A percentile compares a stretch with the other conserved stretches of the same genome.
These are phyloP conservation scores for Penicillium argentinense DNA, from an alignment of 495 filamentous ascomycete species.

Conservation along the genomic window DNA sequence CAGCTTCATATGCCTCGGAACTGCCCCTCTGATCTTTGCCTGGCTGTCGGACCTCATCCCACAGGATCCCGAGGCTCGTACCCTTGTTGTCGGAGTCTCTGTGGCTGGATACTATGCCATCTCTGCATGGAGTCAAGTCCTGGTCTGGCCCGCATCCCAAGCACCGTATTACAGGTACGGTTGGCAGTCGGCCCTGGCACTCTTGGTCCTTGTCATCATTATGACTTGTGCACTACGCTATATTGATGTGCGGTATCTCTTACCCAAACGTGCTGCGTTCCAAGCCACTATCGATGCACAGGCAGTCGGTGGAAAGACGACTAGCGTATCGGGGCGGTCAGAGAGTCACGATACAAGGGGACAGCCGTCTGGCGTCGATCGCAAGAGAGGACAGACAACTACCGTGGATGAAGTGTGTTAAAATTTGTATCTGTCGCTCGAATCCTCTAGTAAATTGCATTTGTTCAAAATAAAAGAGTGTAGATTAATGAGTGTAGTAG, in stretches of 20 bases:
- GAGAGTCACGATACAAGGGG: background rate
- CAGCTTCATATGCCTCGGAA: conserved; percentile 26
- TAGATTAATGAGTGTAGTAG: conserved; percentile 1
- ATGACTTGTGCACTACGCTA: conserved; percentile 28
- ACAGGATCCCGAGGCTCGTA: conserved; percentile 30
- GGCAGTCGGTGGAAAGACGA: conserved; percentile 12
- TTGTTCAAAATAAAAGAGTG: background rate
- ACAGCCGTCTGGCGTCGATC: background rate
- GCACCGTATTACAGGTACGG: conserved; percentile 33
- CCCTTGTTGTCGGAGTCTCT: conserved; percentile 29
- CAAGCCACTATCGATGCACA: conserved; percentile 17
- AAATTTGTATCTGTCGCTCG: background rate
- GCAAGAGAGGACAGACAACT: background rate
- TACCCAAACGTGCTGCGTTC: conserved; percentile 27
- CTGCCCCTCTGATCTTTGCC: conserved; percentile 34
- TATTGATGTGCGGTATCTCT: conserved; percentile 29
- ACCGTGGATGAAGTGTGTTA: conserved; percentile 6
- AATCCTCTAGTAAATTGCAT: background rate
- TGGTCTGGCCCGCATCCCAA: conserved; percentile 32
- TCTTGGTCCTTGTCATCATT: conserved; percentile 30
- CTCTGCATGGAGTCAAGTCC: conserved; percentile 34
- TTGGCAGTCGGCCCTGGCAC: conserved; percentile 28
- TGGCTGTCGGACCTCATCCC: conserved; percentile 34
- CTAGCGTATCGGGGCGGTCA: conserved; percentile 3
- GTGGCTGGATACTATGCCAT: conserved; percentile 34